Evolutionary conservation across 139 green algal genomes (phyloP), one percentile per base, ranked within the genome.

Genomic region (Tetraselmis striata): DNA sequence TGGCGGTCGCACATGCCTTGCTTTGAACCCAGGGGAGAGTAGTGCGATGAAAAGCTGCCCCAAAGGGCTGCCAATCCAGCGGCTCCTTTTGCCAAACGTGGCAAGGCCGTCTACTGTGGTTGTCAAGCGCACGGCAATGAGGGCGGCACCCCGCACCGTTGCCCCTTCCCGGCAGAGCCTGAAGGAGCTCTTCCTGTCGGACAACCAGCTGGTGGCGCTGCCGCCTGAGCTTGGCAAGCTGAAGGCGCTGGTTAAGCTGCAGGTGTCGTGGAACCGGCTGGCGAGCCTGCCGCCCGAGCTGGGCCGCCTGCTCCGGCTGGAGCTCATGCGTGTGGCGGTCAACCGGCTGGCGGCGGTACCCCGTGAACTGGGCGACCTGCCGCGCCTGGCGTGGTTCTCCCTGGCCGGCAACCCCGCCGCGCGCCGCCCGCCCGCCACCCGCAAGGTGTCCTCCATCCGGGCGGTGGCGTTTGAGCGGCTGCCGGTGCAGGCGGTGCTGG

Each of bases 231-330:
- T 88, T 22, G 76, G 87, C 32, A 78, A 67, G 24, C 78, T 88
- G 31, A 76, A 83, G 45, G 59, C 28, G 22, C 26, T 80, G 29
- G 80, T n/a, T 27, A 32, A 84, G 59, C 81, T 84, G 32, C 91
- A 97, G 85, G 90, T 93, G 1, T 95, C 91, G 1, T 95, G 95
- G 89, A 97, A 97, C 83, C 23, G 79, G 2, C 90, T 94, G n/a
- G 67, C 45, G 0, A 31, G 58, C 24, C 88, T 97, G 76, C 94
- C 94, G 0, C 30, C 31, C 2, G 85, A 82, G 75, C 76, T 97
- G 59, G 84, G 87, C 2, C 27, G 75, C 22, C 89, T 97, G 29
- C 84, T 86, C 0, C 78, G 81, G 0, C 89, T 97, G 81, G 93
- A 96, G 86, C 85, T 96, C 31, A 84, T 95, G 32, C 89, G 93